These are phyloP conservation scores for Zoysia matrella DNA, from an alignment of 202 grass and related monocot genomes.

Conservation along the genomic window DNA sequence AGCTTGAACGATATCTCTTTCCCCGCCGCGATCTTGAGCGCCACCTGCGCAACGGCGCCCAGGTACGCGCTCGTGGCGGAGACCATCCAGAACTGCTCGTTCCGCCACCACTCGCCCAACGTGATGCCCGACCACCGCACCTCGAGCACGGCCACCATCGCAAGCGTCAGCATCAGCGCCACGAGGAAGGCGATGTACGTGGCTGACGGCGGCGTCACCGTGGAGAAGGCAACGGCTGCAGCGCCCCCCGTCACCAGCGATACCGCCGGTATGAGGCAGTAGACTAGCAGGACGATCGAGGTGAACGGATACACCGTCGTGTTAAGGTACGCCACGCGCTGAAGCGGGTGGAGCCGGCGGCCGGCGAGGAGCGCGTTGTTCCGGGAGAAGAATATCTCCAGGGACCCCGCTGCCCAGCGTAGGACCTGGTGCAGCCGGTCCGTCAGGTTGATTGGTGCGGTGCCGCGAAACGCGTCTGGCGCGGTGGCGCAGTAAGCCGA, in stretches of 20 bases:
- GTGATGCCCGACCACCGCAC: conserved; percentile 72
- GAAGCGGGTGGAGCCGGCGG: conserved; percentile 62
- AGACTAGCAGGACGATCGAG: conserved; percentile 61
- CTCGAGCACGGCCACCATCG: conserved; percentile 65
- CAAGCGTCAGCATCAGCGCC: conserved; percentile 63
- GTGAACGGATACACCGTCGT: conserved; percentile 79
- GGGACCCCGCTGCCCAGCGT: conserved; percentile 74
- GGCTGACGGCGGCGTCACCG: conserved; percentile 35
- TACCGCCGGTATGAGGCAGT: conserved; percentile 63
- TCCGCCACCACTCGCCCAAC: conserved; percentile 71
- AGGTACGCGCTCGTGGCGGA: conserved; percentile 66
- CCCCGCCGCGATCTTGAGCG: conserved; percentile 45
- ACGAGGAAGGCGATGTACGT: conserved; percentile 64
- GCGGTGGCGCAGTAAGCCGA: conserved; percentile 65
- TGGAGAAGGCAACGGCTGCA: not conserved
- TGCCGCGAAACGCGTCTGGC: conserved; percentile 71
- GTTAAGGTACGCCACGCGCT: conserved; percentile 73
- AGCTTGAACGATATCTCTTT: conserved; percentile 54
- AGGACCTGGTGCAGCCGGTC: conserved; percentile 69
- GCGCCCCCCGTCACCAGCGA: conserved; percentile 40
- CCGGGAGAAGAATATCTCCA: conserved; percentile 79
- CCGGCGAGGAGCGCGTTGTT: conserved; percentile 61
- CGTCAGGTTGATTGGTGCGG: conserved; percentile 60
- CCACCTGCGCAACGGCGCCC: conserved; percentile 55
- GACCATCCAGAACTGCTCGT: conserved; percentile 86